phyloP scores from a whole-genome alignment of 441 rosid species.

The Raphanus hybrid region DNA sequence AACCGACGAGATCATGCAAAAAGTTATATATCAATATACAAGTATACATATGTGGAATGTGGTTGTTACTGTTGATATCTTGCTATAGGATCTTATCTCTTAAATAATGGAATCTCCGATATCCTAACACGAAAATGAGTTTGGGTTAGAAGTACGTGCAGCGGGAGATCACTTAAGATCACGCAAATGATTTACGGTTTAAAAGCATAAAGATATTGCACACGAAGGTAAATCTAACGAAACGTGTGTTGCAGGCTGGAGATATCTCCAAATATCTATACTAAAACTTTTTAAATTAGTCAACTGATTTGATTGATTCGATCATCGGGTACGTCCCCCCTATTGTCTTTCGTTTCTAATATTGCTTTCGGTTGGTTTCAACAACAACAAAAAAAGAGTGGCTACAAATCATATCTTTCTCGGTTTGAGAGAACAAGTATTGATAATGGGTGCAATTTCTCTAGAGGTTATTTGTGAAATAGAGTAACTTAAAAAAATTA shows the following conservation, averaged over 20 bases:
- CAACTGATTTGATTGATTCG: constrained; percentile 25
- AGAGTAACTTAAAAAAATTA: no score
- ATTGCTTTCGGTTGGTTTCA: not conserved
- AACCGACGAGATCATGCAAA: no score
- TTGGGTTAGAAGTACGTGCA: constrained; percentile 32
- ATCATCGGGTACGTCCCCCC: constrained; percentile 28
- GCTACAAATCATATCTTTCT: no score
- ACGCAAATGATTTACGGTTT: constrained; percentile 16
- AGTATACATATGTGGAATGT: not conserved
- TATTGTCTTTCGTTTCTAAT: constrained; percentile 2
- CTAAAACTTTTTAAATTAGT: constrained; percentile 15
- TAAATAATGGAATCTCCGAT: constrained; percentile 5
- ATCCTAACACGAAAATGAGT: constrained; percentile 27
- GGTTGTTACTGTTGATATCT: constrained; percentile 27
- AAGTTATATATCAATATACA: no score
- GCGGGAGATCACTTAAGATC: constrained; percentile 31
- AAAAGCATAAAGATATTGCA: not conserved
- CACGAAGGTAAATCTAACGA: not conserved
- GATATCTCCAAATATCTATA: constrained; percentile 30
- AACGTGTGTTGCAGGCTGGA: constrained; percentile 42
- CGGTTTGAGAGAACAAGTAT: no score
- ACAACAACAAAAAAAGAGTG: no score
- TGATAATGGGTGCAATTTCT: no score
- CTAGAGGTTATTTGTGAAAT: no score
- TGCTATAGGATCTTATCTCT: constrained; percentile 13